These are phyloP conservation scores for Aspergillus proliferans DNA, from an alignment of 2,329 filamentous ascomycete species.

Conservation along the genomic window DNA sequence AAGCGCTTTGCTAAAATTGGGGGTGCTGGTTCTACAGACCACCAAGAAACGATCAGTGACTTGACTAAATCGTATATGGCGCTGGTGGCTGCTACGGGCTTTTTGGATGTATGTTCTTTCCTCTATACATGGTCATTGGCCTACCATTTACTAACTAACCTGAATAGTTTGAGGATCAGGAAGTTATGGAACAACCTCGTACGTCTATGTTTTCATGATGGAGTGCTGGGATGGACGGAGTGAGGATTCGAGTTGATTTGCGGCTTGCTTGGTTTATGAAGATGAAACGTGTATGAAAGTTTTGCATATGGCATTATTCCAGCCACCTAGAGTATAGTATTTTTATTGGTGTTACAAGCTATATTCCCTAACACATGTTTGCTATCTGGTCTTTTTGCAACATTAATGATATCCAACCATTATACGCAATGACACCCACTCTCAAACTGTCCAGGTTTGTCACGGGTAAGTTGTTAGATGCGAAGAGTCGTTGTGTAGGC, in stretches of 20 bases:
- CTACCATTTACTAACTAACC: conserved; percentile 9
- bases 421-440: too few relatives aligned
- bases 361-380: too few relatives aligned
- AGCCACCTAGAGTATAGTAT: not conserved
- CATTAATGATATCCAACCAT: too few relatives aligned
- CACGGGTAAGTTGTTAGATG: too few relatives aligned
- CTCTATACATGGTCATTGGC: not conserved
- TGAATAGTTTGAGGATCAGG: conserved; percentile 39
- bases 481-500: too few relatives aligned
- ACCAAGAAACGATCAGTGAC: conserved; percentile 63
- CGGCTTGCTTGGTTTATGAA: not conserved
- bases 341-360: not conserved
- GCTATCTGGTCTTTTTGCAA: too few relatives aligned
- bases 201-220: conserved; percentile 28
- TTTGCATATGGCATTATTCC: not conserved
- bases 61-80: conserved; percentile 80
- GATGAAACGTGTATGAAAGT: not conserved
- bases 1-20: conserved; percentile 82
- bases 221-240: conserved; percentile 4
- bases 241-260: not conserved
- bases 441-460: too few relatives aligned
- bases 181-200: conserved; percentile 24
- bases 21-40: conserved; percentile 36
- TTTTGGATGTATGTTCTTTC: conserved; percentile 67
- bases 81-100: conserved; percentile 73